Percentiles rank a stretch among this genome's conserved stretches.
phyloP scores from a whole-genome alignment of 1,284 basidiomycete genomes.

The Tremellales sp. region DNA sequence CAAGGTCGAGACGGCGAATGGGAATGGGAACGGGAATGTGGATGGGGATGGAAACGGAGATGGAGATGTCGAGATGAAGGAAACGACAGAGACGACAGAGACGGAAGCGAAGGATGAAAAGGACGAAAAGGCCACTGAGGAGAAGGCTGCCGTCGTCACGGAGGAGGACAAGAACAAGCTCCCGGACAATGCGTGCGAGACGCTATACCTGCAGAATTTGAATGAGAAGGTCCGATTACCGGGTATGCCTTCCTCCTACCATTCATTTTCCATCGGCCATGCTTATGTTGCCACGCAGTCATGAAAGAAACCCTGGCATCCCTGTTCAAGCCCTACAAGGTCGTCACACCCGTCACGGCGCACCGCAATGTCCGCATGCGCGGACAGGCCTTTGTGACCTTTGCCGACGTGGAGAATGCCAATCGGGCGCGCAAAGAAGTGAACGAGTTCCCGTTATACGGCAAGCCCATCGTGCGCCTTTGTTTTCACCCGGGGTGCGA shows the following conservation, averaged over 20 bases:
- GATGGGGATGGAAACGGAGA: slow-evolving; percentile 3
- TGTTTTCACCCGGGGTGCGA: neutral
- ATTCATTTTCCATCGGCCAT: neutral
- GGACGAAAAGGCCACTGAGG: slow-evolving; percentile 2
- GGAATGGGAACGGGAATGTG: slow-evolving; percentile 8
- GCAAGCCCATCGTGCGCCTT: slow-evolving; percentile 78
- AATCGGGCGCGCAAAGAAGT: slow-evolving; percentile 88
- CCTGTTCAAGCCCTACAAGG: slow-evolving; percentile 89
- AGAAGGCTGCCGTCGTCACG: slow-evolving; percentile 13
- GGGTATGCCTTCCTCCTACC: slow-evolving; percentile 52
- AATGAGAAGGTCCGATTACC: slow-evolving; percentile 93
- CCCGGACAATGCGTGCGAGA: slow-evolving; percentile 61
- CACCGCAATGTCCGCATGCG: slow-evolving; percentile 94
- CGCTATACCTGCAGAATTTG: slow-evolving; percentile 93
- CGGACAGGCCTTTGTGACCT: slow-evolving; percentile 96
- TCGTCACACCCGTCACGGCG: slow-evolving; percentile 85
- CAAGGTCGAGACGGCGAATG: neutral
- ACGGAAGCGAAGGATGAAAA: slow-evolving; percentile 2
- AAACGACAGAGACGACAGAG: neutral
- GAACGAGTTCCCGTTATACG: slow-evolving; percentile 88
- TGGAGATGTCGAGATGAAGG: slow-evolving; percentile 3
- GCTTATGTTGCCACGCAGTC: slow-evolving; percentile 50
- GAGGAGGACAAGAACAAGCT: slow-evolving; percentile 33
- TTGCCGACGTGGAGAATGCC: slow-evolving; percentile 73
- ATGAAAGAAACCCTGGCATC: slow-evolving; percentile 83